phyloP scores from a whole-genome alignment of 495 filamentous ascomycete species.

The Aspergillus sparsus region DNA sequence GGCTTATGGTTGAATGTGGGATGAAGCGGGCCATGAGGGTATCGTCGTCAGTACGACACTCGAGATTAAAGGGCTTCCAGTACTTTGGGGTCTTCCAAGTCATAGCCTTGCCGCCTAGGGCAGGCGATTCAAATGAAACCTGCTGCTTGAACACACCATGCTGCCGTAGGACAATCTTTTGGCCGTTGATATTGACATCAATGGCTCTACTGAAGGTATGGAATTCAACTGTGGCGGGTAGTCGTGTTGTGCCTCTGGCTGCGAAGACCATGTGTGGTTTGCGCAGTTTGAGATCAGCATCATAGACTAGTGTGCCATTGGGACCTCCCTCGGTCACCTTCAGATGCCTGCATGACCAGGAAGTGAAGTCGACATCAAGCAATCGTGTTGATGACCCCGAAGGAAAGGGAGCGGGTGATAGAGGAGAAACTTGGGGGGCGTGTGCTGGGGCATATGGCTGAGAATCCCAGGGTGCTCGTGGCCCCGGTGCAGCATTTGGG shows the following conservation, averaged over 20 bases:
- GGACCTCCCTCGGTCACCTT: constrained; percentile 13
- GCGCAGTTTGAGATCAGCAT: constrained; percentile 17
- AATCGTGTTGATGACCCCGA: not conserved
- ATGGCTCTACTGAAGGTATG: constrained; percentile 18
- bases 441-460: too few species aligned
- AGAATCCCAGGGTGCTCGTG: too few species aligned
- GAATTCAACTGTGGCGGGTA: constrained; percentile 21
- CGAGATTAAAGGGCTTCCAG: constrained; percentile 7
- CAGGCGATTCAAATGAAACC: constrained; percentile 9
- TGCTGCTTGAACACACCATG: constrained; percentile 7
- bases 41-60: constrained; percentile 13
- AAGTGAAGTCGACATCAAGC: constrained; percentile 22
- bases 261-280: constrained; percentile 24
- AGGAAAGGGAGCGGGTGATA: too few species aligned
- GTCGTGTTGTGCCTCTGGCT: constrained; percentile 4
- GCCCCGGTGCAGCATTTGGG: too few species aligned
- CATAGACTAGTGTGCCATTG: constrained; percentile 18
- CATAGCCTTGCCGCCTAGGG: constrained; percentile 3
- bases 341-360: constrained; percentile 18
- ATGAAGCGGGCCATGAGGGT: constrained; percentile 8
- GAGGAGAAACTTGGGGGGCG: too few species aligned
- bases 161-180: constrained; percentile 8
- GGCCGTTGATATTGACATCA: constrained; percentile 21
- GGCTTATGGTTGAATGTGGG: not conserved
- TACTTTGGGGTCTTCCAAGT: constrained; percentile 8